phyloP scores from a whole-genome alignment of 2,329 filamentous ascomycete genomes.

The Juglanconis sp. region DNA sequence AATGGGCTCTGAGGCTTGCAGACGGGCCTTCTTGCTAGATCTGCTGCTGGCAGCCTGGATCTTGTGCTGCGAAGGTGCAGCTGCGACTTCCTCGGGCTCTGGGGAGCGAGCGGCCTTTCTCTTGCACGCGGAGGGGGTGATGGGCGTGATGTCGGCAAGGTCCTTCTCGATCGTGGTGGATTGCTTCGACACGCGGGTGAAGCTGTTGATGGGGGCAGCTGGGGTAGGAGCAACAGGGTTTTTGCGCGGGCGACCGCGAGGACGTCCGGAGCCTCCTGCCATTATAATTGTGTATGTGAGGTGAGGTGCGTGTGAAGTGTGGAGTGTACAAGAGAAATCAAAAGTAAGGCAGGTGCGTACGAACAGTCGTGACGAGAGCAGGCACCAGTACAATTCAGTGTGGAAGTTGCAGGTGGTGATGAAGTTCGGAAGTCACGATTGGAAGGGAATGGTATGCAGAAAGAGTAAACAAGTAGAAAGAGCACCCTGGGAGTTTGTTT shows the following conservation, averaged over 20 bases:
- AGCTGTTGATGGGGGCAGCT: constrained; percentile 37
- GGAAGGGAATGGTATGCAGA: neutral
- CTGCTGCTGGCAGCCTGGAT: neutral
- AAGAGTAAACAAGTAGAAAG: neutral
- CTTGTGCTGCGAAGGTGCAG: neutral
- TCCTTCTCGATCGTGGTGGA: constrained; percentile 24
- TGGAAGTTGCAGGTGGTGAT: neutral
- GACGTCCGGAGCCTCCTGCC: constrained; percentile 7
- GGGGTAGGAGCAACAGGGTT: neutral
- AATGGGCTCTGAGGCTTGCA: constrained; percentile 8
- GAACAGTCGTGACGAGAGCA: neutral
- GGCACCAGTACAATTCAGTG: neutral
- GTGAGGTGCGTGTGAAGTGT: neutral
- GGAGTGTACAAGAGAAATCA: neutral
- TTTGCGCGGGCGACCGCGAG: constrained; percentile 16
- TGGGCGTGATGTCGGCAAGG: constrained; percentile 19
- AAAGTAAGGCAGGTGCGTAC: neutral
- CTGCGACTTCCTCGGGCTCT: constrained; percentile 25
- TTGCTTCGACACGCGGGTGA: constrained; percentile 47
- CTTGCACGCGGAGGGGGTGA: constrained; percentile 32
- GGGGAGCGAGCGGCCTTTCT: constrained; percentile 29
- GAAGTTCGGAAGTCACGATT: constrained; percentile 1
- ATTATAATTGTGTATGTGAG: constrained; percentile 1
- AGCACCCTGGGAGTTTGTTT: neutral
- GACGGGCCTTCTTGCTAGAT: constrained; percentile 12